Evolutionary conservation across 805 yeast genomes (phyloP), one percentile per base, ranked within the genome.

Genomic region (Ogataea parapolymorpha): DNA sequence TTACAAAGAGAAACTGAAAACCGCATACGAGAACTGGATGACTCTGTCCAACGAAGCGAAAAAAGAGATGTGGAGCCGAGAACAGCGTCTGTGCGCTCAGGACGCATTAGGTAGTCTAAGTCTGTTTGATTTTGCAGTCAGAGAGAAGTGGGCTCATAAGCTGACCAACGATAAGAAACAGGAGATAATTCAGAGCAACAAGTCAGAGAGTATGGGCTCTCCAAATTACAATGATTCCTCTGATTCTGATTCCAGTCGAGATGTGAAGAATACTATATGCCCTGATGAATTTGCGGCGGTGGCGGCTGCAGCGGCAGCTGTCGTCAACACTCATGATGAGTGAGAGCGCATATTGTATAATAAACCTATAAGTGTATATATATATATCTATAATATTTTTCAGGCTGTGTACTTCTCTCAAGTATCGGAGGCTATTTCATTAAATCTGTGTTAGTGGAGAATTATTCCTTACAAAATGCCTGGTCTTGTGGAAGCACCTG

Each of bases 11-110:
- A 69, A 67, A 45, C 58, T 74, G n/a, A 57, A 62, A n/a, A 64
- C 61, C 0, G 75, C 77, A 0, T 72, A 66, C 26, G 75, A 71
- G 16, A 65, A 66, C 23, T 74, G 79, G 79, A 45, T 56, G 6
- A 56, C 65, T 1, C 39, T 71, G 29, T 44, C 66, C 8, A 65
- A 62, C 15, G 55, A 53, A 3, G 56, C 58, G 1, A 68, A 63
- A 32, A 56, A 54, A 31, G 71, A 66, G n/a, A 59, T 71, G 27
- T 74, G 79, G 79, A 48, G 46, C 2, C 50, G 70, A 8, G 78
- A 73, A 43, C 64, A 68, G 46, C 53, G 75, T 26, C 47, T 55
- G 9, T 69, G 74, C 7, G 74, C 76, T 1, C 69, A 68, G 30
- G 73, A 71, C 10, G 66, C 75, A 0, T 48, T 74, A 9, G 69